Conservation (phyloP, 495 filamentous ascomycete genomes). For the Evernia prunastri region DNA sequence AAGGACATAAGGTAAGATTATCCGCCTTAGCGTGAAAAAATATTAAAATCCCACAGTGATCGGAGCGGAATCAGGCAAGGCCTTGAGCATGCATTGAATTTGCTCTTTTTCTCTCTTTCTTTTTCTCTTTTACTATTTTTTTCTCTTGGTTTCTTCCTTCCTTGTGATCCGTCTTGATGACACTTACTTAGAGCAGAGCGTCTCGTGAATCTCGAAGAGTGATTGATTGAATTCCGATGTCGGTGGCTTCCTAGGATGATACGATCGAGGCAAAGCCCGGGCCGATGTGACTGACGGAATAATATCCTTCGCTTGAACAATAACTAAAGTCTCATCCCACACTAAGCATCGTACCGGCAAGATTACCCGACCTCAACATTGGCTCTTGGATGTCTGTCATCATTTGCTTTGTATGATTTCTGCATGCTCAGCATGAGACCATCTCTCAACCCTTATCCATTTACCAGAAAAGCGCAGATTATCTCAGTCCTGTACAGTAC, state of each 20-base stretch:
- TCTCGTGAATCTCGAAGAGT: too few relatives aligned
- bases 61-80: neutral
- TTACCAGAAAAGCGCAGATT: neutral
- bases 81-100: neutral
- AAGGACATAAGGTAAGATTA: slow-evolving; percentile 15
- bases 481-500: neutral
- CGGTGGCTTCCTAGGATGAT: neutral
- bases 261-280: neutral
- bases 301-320: neutral
- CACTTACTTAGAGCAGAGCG: too few relatives aligned
- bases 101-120: neutral
- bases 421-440: neutral
- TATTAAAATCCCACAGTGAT: neutral
- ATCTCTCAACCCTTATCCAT: neutral
- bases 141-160: neutral
- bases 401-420: neutral
- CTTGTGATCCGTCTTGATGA: neutral
- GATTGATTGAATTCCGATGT: neutral
- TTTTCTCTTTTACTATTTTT: neutral
- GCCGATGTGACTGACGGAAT: neutral
- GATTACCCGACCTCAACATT: neutral
- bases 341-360: neutral
- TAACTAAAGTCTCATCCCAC: neutral
- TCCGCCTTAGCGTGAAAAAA: slow-evolving; percentile 19
- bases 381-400: neutral